Evolutionary conservation across 192 early-diverging fungal genomes (phyloP), one percentile per base, ranked within the genome.

Genomic region (Haplosporangium gracile): DNA sequence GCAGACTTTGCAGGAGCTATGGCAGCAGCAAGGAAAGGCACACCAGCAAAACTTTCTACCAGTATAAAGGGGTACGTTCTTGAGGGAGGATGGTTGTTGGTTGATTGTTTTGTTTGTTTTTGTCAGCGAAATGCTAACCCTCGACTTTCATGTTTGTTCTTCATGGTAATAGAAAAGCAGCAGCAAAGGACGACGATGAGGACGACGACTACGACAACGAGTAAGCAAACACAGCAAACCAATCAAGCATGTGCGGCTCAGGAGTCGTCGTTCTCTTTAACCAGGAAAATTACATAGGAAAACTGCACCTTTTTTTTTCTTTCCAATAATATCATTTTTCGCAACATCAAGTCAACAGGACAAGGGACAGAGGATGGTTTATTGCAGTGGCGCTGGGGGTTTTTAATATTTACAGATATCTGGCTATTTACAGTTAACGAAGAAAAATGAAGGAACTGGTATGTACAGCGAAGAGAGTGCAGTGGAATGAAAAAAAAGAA

Each of bases 181-280:
- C 24, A 9, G 72, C 63, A 38, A 81, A 78, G 39, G 70, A 80
- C 6, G 76, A 85, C 32, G 83, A 85, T 20, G 83, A 85, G 32
- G 73, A 75, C 60, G 76, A 83, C 65, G 83, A 85, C 38, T 79
- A 85, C 51, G 72, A 79, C 74, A 77, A 80, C 49, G 68, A 85
- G 29, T 72, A 85, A 36, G 9, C 47, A 65, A 60, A 8, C 26
- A 53, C 24, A 76, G 15, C 68, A 60, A 29, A 76, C 8, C 10
- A 60, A 32, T 9, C 60, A 65, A 32, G 29, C 60, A 65, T 65
- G 13, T 32, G 60, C 11, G 2, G 15, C 4, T 51, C 49, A 65
- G 11, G 2, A 32, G 60, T n/a, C n/a, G 1, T 57, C 7, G 29
- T 15, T 26, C 55, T 32, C 49, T 51, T 51, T 18, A 36, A 36